Evolutionary conservation across 2,329 filamentous ascomycete genomes (phyloP).

Genomic region (Phoma sp.): DNA sequence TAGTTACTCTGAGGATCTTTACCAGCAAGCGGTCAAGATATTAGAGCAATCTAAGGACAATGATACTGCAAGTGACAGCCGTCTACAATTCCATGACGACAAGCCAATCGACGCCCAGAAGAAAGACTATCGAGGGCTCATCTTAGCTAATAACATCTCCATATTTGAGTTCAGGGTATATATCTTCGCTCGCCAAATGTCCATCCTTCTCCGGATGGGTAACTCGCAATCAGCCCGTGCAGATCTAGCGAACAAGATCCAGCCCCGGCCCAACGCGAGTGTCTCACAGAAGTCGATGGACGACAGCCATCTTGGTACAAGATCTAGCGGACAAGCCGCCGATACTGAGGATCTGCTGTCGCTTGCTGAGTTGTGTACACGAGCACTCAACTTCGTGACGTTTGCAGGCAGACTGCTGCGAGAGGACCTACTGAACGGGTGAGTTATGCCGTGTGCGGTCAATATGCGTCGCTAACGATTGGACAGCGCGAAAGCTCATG

Average conservation of each 20-base stretch:
- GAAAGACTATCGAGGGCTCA: conserved; percentile 89
- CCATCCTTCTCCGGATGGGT: conserved; percentile 80
- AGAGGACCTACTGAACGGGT: conserved; percentile 73
- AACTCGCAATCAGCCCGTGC: conserved; percentile 60
- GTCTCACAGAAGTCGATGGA: conserved; percentile 38
- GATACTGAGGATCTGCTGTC: conserved; percentile 76
- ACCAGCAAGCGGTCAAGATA: conserved; percentile 50
- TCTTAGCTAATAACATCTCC: conserved; percentile 92
- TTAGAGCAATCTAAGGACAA: conserved; percentile 25
- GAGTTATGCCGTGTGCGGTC: conserved; percentile 31
- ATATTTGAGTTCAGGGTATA: conserved; percentile 95
- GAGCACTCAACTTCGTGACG: conserved; percentile 83
- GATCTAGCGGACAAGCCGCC: conserved; percentile 43
- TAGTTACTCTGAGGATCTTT: conserved; percentile 74
- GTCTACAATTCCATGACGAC: conserved; percentile 36
- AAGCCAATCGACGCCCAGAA: conserved; percentile 50
- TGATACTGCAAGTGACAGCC: conserved; percentile 15
- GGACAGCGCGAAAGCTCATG: conserved; percentile 40
- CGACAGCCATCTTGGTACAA: conserved; percentile 39
- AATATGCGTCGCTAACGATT: conserved; percentile 23
- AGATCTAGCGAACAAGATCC: conserved; percentile 48
- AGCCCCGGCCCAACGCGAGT: conserved; percentile 33
- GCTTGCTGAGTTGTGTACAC: conserved; percentile 84
- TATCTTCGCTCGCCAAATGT: conserved; percentile 87
- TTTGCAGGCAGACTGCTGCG: conserved; percentile 80